Conservation (phyloP, 2,329 filamentous ascomycete species). For the Scedosporium boydii region DNA sequence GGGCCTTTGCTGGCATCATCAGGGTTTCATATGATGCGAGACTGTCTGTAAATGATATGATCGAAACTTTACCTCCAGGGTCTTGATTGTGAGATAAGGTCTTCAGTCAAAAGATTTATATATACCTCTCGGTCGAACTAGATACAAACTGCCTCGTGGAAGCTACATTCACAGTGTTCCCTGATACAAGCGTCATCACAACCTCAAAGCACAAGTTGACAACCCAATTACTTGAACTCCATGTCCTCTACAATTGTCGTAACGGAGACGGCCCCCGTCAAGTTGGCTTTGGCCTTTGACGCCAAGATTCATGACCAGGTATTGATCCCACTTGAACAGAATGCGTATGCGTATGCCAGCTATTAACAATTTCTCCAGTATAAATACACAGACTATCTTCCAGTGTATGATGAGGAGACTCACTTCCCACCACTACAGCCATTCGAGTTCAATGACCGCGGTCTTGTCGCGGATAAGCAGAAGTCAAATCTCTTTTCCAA, state of each 20-base stretch:
- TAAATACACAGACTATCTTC: slow-evolving; percentile 22
- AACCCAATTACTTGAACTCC: background rate
- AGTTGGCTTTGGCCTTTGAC: slow-evolving; percentile 1
- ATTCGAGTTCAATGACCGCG: slow-evolving; percentile 21
- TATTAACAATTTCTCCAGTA: slow-evolving; percentile 12
- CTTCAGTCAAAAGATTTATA: too few relatives aligned
- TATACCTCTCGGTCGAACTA: too few relatives aligned
- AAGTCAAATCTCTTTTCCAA: slow-evolving; percentile 18
- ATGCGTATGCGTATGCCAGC: too few relatives aligned
- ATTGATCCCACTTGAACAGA: background rate
- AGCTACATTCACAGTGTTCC: too few relatives aligned
- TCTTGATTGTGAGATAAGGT: background rate
- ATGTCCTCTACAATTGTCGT: background rate
- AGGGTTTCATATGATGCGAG: background rate
- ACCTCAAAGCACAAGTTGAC: background rate
- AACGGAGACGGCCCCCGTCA: background rate
- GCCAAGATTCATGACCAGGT: slow-evolving; percentile 1
- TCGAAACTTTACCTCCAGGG: background rate
- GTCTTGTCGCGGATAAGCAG: slow-evolving; percentile 18
- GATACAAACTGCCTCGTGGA: too few relatives aligned
- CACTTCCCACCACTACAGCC: slow-evolving; percentile 18
- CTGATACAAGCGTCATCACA: background rate
- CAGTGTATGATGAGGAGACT: slow-evolving; percentile 22
- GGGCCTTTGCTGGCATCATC: background rate
- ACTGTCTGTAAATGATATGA: background rate